A percentile compares a stretch with the other conserved stretches of the same genome.
These are phyloP conservation scores for Candida lessepsii DNA, from an alignment of 805 yeast genomes.

Conservation along the genomic window DNA sequence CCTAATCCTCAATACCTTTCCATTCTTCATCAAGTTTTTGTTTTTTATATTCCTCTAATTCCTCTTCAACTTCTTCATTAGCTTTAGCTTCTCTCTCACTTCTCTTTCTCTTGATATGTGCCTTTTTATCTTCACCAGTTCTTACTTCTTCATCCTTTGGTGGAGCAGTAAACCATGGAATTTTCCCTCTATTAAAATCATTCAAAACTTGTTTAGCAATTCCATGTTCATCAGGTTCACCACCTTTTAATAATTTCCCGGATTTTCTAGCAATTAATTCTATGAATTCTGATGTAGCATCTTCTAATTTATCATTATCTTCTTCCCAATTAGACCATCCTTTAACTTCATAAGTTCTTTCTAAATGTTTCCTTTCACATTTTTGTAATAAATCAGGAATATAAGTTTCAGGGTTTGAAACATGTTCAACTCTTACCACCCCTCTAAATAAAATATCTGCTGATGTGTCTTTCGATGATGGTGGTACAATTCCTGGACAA, in stretches of 20 bases:
- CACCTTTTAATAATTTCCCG: conserved; percentile 92
- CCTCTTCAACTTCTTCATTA: conserved; percentile 24
- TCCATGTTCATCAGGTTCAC: conserved; percentile 95
- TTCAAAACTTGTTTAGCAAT: conserved; percentile 86
- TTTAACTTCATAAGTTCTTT: conserved; percentile 89
- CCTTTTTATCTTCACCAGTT: conserved; percentile 58
- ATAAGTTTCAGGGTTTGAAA: conserved; percentile 91
- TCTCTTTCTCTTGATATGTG: conserved; percentile 51
- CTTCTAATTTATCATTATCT: conserved; percentile 45
- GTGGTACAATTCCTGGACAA: conserved; percentile 99
- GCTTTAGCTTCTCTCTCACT: conserved; percentile 44
- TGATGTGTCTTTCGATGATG: conserved; percentile 83
- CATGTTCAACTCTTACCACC: conserved; percentile 98
- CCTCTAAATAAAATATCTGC: conserved; percentile 93
- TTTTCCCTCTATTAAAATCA: conserved; percentile 95
- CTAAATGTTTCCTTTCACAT: conserved; percentile 86
- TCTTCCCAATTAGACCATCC: conserved; percentile 70
- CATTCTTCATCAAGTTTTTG: conserved; percentile 20
- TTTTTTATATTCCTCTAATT: conserved; percentile 20
- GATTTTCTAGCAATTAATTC: conserved; percentile 89
- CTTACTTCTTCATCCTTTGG: conserved; percentile 67
- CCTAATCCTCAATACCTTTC: conserved; percentile 27
- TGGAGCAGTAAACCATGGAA: conserved; percentile 97
- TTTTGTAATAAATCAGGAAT: conserved; percentile 82
- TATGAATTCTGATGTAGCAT: conserved; percentile 63